Conservation (phyloP, 2,329 filamentous ascomycete genomes). For the Aspergillus puulaauensis region DNA sequence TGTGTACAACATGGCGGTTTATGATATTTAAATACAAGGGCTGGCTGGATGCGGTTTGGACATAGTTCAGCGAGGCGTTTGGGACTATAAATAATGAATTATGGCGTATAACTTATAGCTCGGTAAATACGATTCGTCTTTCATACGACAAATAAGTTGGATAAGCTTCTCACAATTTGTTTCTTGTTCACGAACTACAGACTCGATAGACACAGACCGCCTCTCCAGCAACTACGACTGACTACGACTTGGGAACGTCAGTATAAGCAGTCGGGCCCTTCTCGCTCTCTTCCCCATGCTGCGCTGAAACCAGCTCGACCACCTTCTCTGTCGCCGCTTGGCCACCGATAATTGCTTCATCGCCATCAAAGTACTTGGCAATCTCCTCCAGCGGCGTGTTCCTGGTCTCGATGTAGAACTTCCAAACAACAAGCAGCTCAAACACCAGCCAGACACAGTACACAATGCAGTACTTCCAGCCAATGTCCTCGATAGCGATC, state of each 20-base stretch:
- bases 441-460: slow-evolving; percentile 35
- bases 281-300: not conserved
- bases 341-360: slow-evolving; percentile 1
- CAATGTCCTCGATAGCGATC: slow-evolving; percentile 30
- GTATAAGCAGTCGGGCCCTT: not conserved
- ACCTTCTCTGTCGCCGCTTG: slow-evolving; percentile 4
- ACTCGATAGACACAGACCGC: too few species aligned
- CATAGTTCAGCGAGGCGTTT: not conserved
- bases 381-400: slow-evolving; percentile 35
- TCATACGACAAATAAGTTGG: too few species aligned
- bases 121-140: not conserved
- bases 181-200: too few species aligned
- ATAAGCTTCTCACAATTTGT: too few species aligned
- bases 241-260: not conserved
- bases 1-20: not conserved
- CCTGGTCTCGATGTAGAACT: slow-evolving; percentile 37
- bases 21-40: not conserved
- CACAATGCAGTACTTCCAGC: slow-evolving; percentile 41
- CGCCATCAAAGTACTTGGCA: slow-evolving; percentile 34
- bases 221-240: not conserved
- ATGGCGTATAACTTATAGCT: not conserved
- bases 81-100: too few species aligned
- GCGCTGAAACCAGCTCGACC: not conserved
- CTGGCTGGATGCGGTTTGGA: not conserved
- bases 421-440: slow-evolving; percentile 35